Evolutionary conservation across 2,329 filamentous ascomycete species (phyloP), one percentile per base, ranked within the genome.

Genomic region (Fusarium penzigii): DNA sequence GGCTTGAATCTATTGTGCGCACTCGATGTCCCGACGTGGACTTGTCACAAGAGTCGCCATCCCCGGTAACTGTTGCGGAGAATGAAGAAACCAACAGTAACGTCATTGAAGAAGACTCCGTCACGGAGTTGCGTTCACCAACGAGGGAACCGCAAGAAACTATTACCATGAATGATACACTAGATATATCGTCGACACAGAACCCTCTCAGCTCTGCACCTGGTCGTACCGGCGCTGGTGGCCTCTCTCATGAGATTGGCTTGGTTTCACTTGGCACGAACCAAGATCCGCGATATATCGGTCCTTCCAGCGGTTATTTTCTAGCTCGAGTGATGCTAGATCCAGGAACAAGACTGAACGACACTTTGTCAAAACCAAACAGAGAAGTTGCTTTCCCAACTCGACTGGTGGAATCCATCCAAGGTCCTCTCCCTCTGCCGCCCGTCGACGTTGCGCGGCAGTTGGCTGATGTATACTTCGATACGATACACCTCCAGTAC

Each of bases 251-350:
- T 53, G 78, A 83, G 54, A 80, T 82, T 14, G 80, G 80, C 0
- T 60, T 83, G 13, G 72, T 83, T 0, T 80, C 79, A 0, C 66
- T 82, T 1, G 77, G 75, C 2, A 70, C 70, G 4, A 77, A 74
- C 20, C 69, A 72, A 41, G 77, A 79, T 17, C 75, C 75, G 3
- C 71, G 77, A 51, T 83, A 83, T 44, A 77, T 83, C 13, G 80
- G 80, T 0, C 80, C 80, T 3, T 83, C 80, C 0, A 82, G 79
- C 38, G 80, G 80, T 1, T 80, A 79, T 50, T 80, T 80, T 40
- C 71, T 82, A 12, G 78, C 78, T 2, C 75, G 77, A 1, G 67
- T 80, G 3, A 72, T 82, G 57, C 70, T 82, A 12, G 68, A 72
- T 17, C 72, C 68, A 8, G 65, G 70, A 6, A 65, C 70, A 48